Evolutionary conservation across 306 rosid species (phyloP).

Genomic region (Prunus fruticosa): DNA sequence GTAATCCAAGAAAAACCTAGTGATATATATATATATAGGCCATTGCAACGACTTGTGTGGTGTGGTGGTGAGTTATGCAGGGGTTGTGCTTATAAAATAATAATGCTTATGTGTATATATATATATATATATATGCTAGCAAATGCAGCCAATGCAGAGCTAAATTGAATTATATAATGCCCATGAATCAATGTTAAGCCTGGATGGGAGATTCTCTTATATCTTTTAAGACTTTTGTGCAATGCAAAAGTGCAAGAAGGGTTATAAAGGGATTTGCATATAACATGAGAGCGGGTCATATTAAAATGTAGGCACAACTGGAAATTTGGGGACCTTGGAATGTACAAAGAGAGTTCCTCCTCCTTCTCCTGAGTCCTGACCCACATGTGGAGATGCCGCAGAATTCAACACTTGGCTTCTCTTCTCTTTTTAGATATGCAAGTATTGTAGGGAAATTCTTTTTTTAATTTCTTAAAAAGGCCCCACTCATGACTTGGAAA

Average conservation of each 20-base stretch:
- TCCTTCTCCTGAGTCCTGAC: constrained; percentile 2
- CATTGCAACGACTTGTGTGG: neutral
- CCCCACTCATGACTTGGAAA: constrained; percentile 59
- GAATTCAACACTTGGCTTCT: constrained; percentile 38
- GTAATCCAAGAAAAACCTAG: neutral
- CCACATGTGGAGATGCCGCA: constrained; percentile 49
- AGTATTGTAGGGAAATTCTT: constrained; percentile 5
- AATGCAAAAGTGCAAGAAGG: constrained; percentile 25
- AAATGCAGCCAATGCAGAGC: constrained; percentile 20
- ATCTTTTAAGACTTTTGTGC: neutral
- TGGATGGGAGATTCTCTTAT: constrained; percentile 45
- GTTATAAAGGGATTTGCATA: constrained; percentile 13
- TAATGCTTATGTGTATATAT: too few relatives aligned
- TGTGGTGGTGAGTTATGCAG: constrained; percentile 23
- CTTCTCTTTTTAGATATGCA: neutral
- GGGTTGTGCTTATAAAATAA: neutral
- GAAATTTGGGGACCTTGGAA: constrained; percentile 51
- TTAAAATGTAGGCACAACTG: constrained; percentile 40
- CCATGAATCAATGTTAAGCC: constrained; percentile 46
- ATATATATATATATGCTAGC: neutral
- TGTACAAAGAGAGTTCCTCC: constrained; percentile 31
- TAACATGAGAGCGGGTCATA: constrained; percentile 7
- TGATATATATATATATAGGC: neutral
- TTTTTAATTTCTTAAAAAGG: neutral
- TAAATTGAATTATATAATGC: constrained; percentile 24